Evolutionary conservation across 257 asterid species (phyloP).

Genomic region (Echium plantagineum): DNA sequence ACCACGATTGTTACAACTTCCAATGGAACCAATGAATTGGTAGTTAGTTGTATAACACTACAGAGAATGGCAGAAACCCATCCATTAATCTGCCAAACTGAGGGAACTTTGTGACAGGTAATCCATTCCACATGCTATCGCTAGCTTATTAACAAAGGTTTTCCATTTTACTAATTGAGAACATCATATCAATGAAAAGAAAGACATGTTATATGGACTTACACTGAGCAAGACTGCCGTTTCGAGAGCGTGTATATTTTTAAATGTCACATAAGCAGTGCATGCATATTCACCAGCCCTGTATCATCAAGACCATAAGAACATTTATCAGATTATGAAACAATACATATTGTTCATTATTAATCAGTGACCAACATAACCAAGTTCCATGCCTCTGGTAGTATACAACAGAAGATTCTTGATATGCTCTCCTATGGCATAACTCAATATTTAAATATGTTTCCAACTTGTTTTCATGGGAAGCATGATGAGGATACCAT

Average conservation of each 20-base stretch:
- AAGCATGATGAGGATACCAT: too few species aligned
- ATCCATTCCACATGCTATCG: neutral
- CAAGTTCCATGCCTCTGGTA: neutral
- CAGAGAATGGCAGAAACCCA: neutral
- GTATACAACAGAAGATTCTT: too few species aligned
- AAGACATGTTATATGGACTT: constrained; percentile 25
- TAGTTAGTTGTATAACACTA: neutral
- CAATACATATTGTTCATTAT: neutral
- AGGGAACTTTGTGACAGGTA: neutral
- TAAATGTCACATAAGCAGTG: constrained; percentile 87
- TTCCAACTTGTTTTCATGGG: too few species aligned
- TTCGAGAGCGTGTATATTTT: constrained; percentile 74
- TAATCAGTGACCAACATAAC: neutral
- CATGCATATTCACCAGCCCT: constrained; percentile 81
- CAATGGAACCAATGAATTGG: neutral
- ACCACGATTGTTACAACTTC: neutral
- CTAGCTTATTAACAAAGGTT: neutral
- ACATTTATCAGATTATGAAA: constrained; percentile 11
- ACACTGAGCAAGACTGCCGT: constrained; percentile 94
- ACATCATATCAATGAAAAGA: neutral
- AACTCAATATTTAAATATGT: neutral
- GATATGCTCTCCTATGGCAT: neutral
- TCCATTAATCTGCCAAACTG: too few species aligned
- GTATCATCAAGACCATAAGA: constrained; percentile 21
- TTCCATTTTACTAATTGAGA: too few species aligned